Conservation (phyloP, 495 filamentous ascomycete genomes). For the Daldinia vernicosa region DNA sequence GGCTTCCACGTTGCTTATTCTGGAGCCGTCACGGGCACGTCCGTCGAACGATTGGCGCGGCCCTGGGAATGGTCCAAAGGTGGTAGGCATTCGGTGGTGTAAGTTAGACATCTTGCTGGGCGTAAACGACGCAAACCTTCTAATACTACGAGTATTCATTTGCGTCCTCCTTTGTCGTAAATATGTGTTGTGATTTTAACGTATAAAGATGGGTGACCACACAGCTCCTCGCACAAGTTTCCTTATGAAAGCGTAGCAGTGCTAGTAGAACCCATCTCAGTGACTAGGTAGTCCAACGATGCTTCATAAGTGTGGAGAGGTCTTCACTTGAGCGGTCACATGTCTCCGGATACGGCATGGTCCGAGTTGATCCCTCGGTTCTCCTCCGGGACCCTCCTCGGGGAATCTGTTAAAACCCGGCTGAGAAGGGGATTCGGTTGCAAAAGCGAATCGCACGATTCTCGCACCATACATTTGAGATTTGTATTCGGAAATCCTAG, state of each 20-base stretch:
- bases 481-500: neutral
- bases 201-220: neutral
- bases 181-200: neutral
- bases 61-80: constrained; percentile 20
- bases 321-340: neutral
- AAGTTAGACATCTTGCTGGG: neutral
- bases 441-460: neutral
- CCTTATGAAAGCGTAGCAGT: neutral
- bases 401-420: neutral
- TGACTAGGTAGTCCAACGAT: neutral
- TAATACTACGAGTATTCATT: constrained; percentile 8
- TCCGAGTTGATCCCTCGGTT: constrained; percentile 2
- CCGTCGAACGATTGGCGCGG: constrained; percentile 23
- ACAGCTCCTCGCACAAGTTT: neutral
- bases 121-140: neutral
- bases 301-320: constrained; percentile 2
- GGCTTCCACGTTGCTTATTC: constrained; percentile 9
- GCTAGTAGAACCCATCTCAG: neutral
- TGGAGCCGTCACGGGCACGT: constrained; percentile 1
- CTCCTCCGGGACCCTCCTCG: constrained; percentile 5
- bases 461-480: neutral
- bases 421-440: neutral
- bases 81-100: constrained; percentile 21
- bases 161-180: neutral
- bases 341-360: constrained; percentile 3